Conservation (phyloP, 2,329 filamentous ascomycete species). For the Penicillium nordicum region DNA sequence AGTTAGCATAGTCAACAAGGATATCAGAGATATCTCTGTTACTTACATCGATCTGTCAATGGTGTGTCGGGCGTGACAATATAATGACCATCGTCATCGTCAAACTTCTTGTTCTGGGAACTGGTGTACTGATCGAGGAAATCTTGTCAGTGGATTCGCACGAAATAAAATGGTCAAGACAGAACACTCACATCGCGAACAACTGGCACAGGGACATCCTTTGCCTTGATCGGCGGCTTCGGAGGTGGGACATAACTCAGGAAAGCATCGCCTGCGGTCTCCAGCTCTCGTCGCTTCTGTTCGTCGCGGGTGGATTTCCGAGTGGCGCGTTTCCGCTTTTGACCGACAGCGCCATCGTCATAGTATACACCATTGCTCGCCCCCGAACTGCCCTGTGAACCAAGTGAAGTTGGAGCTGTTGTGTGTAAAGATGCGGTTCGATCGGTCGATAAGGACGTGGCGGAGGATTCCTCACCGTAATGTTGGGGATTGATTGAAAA, state of each 20-base stretch:
- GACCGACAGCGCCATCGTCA: constrained; percentile 66
- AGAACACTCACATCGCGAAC: constrained; percentile 54
- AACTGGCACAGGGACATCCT: constrained; percentile 65
- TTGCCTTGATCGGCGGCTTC: constrained; percentile 84
- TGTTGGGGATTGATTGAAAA: constrained; percentile 73
- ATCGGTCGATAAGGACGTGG: constrained; percentile 75
- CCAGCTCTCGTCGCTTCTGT: constrained; percentile 72
- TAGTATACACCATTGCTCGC: constrained; percentile 59
- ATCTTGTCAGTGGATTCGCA: constrained; percentile 11
- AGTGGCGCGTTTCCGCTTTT: constrained; percentile 82
- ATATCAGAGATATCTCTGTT: not conserved
- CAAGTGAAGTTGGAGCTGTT: constrained; percentile 83
- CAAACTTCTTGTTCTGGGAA: constrained; percentile 66
- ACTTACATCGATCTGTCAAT: constrained; percentile 85
- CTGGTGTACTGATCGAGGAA: constrained; percentile 41
- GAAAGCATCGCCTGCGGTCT: constrained; percentile 67
- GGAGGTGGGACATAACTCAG: constrained; percentile 81
- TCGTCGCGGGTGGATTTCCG: constrained; percentile 79
- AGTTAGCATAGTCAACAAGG: constrained; percentile 12
- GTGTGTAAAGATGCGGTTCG: constrained; percentile 80
- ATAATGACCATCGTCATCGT: constrained; percentile 96
- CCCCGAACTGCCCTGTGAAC: constrained; percentile 56
- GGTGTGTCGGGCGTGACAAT: constrained; percentile 84
- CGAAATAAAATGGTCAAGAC: not conserved
- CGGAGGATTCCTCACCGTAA: constrained; percentile 62